phyloP scores from a whole-genome alignment of 345 rosid species.

The Salix exigua region DNA sequence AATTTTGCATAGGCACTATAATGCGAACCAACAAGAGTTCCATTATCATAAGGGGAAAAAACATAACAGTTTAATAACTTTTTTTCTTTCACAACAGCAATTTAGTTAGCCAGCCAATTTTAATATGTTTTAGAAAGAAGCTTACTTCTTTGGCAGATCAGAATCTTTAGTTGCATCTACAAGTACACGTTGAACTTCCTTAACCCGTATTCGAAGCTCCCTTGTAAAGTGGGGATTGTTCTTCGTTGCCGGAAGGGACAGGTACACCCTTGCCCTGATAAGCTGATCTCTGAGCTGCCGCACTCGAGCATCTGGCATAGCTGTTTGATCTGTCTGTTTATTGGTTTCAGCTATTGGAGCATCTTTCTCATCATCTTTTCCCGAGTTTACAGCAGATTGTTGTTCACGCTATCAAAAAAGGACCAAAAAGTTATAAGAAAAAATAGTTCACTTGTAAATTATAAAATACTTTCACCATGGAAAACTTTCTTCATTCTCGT shows the following conservation, averaged over 20 bases:
- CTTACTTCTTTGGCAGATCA: constrained; percentile 73
- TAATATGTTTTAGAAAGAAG: constrained; percentile 6
- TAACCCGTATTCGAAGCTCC: constrained; percentile 80
- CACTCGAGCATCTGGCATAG: constrained; percentile 57
- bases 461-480: not conserved
- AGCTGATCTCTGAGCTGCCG: constrained; percentile 87
- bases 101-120: not conserved
- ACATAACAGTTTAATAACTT: not conserved
- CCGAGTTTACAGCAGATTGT: constrained; percentile 30
- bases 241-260: constrained; percentile 72
- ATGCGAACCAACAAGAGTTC: not conserved
- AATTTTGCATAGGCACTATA: constrained; percentile 68
- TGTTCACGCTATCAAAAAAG: constrained; percentile 25
- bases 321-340: constrained; percentile 34
- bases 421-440: not conserved
- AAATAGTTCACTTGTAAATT: not conserved
- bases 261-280: constrained; percentile 81
- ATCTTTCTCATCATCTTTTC: constrained; percentile 30
- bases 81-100: not conserved
- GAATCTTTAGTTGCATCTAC: constrained; percentile 76
- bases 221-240: constrained; percentile 62
- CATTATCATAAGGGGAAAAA: not conserved
- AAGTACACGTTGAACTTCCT: constrained; percentile 74
- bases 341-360: constrained; percentile 24
- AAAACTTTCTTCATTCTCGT: not conserved